Conservation (phyloP, 129 eudicot species). For the Mikania micrantha region DNA sequence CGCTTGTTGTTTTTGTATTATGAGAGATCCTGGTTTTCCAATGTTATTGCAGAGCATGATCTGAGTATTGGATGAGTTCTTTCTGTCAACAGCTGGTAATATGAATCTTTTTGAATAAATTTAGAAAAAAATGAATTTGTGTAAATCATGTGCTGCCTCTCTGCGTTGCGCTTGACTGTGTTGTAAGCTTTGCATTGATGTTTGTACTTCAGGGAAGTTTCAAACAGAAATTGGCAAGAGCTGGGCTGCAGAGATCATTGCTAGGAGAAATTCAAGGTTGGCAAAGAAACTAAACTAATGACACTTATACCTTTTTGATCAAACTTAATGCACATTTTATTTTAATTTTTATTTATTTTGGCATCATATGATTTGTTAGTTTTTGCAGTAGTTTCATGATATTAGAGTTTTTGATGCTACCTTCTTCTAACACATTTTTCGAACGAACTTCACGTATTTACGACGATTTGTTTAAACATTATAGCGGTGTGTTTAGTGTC, state of each 20-base stretch:
- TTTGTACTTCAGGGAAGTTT: slow-evolving; percentile 59
- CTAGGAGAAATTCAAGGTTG: slow-evolving; percentile 67
- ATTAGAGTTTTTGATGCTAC: slow-evolving; percentile 14
- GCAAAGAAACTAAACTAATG: slow-evolving; percentile 28
- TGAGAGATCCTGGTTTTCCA: not conserved
- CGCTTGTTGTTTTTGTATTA: too few relatives aligned
- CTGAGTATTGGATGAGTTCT: slow-evolving; percentile 84
- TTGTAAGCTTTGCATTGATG: slow-evolving; percentile 10
- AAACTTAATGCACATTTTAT: not conserved
- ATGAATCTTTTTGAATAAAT: not conserved
- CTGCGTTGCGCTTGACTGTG: not conserved
- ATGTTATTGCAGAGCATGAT: slow-evolving; percentile 74
- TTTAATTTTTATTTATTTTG: slow-evolving; percentile 3
- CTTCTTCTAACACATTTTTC: slow-evolving; percentile 10
- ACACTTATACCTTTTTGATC: slow-evolving; percentile 9
- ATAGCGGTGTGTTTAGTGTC: too few relatives aligned
- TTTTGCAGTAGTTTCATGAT: slow-evolving; percentile 18
- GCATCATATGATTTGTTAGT: slow-evolving; percentile 10
- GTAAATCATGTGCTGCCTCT: not conserved
- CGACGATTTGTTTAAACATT: too few relatives aligned
- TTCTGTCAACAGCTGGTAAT: slow-evolving; percentile 90
- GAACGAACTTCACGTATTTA: too few relatives aligned
- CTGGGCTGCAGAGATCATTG: slow-evolving; percentile 93
- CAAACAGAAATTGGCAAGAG: slow-evolving; percentile 91
- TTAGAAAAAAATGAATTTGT: not conserved